phyloP scores from a whole-genome alignment of 106 monocot species.

The Triglochin maritima region DNA sequence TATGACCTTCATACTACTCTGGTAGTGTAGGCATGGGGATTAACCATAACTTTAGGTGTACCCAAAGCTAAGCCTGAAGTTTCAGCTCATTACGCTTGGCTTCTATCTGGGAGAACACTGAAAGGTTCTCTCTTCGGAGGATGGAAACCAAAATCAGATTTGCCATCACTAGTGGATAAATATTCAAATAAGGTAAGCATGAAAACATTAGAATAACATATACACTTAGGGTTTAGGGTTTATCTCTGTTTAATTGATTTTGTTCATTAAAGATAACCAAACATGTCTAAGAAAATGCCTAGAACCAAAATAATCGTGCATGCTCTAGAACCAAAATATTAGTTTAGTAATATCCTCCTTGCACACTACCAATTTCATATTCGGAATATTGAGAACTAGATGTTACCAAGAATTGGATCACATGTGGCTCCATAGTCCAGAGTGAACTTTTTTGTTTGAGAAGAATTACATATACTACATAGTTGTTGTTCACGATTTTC shows the following conservation, averaged over 20 bases:
- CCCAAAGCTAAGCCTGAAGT: conserved; percentile 70
- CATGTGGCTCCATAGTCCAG: no score
- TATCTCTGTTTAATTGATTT: not conserved
- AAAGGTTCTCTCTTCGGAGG: conserved; percentile 96
- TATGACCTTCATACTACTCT: not conserved
- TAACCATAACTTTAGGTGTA: conserved; percentile 79
- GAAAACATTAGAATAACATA: not conserved
- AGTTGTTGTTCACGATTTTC: no score
- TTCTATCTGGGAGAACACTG: conserved; percentile 84
- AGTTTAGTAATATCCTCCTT: no score
- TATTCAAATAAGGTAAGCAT: conserved; percentile 53
- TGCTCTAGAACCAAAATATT: no score
- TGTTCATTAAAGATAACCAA: not conserved
- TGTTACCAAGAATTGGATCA: no score
- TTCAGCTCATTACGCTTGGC: conserved; percentile 56
- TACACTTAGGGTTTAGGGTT: no score
- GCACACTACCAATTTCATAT: no score
- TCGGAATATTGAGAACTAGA: no score
- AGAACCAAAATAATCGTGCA: no score
- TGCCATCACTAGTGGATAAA: conserved; percentile 65
- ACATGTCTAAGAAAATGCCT: not conserved
- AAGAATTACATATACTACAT: no score
- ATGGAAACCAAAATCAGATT: conserved; percentile 94
- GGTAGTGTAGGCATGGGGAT: conserved; percentile 67
- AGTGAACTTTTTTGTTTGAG: no score